Percentiles rank a stretch among this genome's conserved stretches.
These are phyloP conservation scores for Capsicum baccatum DNA, from an alignment of 257 asterid genomes.

Conservation along the genomic window DNA sequence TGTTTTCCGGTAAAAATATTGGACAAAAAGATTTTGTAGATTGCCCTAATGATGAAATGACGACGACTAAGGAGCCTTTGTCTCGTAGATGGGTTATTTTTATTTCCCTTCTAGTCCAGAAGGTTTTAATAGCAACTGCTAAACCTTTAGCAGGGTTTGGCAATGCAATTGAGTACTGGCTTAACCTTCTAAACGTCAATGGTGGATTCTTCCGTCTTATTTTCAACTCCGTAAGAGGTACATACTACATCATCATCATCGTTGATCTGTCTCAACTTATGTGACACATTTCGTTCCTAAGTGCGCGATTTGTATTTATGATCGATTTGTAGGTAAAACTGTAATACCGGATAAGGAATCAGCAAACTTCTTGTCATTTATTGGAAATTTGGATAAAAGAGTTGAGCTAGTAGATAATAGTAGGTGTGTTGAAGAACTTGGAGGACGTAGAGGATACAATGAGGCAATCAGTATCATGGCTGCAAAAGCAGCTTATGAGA, in stretches of 20 bases:
- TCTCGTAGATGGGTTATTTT: constrained; percentile 34
- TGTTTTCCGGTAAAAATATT: not conserved
- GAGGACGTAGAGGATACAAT: constrained; percentile 43
- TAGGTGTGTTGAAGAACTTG: constrained; percentile 44
- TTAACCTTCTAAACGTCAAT: constrained; percentile 56
- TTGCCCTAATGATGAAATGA: constrained; percentile 21
- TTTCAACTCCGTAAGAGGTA: not conserved
- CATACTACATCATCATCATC: no score
- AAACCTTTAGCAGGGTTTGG: constrained; percentile 54
- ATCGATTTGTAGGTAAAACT: constrained; percentile 46
- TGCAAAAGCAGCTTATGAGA: constrained; percentile 72
- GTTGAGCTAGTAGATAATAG: constrained; percentile 34
- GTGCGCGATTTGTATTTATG: not conserved
- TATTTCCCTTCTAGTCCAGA: constrained; percentile 34
- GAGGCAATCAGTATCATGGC: constrained; percentile 60
- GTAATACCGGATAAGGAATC: constrained; percentile 43
- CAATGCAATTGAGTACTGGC: constrained; percentile 58
- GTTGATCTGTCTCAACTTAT: not conserved
- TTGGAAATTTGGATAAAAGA: constrained; percentile 61
- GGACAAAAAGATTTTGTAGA: constrained; percentile 28
- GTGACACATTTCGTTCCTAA: not conserved
- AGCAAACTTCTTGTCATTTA: constrained; percentile 40
- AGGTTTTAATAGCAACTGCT: constrained; percentile 19
- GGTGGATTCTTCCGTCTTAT: constrained; percentile 35
- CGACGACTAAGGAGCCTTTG: constrained; percentile 14